phyloP scores from a whole-genome alignment of 148 eudicot genomes.

The Drosera capensis region DNA sequence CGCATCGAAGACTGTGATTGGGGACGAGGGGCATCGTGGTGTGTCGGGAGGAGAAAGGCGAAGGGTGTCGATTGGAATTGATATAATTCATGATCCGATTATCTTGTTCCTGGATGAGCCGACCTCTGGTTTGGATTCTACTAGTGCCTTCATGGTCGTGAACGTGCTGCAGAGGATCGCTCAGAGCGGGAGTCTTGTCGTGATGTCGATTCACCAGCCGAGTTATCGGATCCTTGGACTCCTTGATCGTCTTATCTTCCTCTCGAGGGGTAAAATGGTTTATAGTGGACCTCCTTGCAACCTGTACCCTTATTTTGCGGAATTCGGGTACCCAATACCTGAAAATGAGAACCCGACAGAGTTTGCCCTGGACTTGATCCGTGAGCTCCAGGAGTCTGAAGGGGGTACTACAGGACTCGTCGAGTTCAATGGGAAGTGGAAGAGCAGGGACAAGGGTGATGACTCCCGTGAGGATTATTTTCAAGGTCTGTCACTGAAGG shows the following conservation, averaged over 20 bases:
- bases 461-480: background rate
- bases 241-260: constrained; percentile 11
- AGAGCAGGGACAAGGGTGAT: background rate
- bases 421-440: constrained; percentile 6
- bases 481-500: background rate
- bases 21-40: constrained; percentile 94
- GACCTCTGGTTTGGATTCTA: constrained; percentile 19
- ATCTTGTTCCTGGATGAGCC: constrained; percentile 20
- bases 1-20: constrained; percentile 73
- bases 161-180: constrained; percentile 12
- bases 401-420: constrained; percentile 4
- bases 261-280: constrained; percentile 12
- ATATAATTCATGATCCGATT: constrained; percentile 71
- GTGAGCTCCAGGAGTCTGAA: constrained; percentile 7
- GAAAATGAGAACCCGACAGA: constrained; percentile 10
- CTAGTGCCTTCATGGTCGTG: constrained; percentile 11
- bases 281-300: constrained; percentile 6
- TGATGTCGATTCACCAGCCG: constrained; percentile 18
- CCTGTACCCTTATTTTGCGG: constrained; percentile 3
- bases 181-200: constrained; percentile 12
- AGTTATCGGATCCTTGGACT: constrained; percentile 13
- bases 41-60: constrained; percentile 87
- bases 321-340: constrained; percentile 7
- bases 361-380: constrained; percentile 11
- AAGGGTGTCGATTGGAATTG: constrained; percentile 74